Conservation (phyloP, 805 yeast species). For the Barnettozyma populi region DNA sequence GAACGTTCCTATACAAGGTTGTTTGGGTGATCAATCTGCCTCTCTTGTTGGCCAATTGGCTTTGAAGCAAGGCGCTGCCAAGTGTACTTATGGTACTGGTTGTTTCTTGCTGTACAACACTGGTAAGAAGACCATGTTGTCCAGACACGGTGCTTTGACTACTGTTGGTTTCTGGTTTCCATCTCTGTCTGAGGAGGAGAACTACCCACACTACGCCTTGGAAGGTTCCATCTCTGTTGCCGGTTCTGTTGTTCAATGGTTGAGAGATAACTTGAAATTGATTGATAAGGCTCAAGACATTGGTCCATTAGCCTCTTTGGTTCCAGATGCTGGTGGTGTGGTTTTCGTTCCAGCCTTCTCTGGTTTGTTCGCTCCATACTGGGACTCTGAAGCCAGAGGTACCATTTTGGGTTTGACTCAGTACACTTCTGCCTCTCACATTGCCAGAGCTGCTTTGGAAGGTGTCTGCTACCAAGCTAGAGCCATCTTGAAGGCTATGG, state of each 20-base stretch:
- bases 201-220: slow-evolving; percentile 75
- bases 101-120: slow-evolving; percentile 87
- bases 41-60: slow-evolving; percentile 93
- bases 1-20: slow-evolving; percentile 77
- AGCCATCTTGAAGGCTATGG: slow-evolving; percentile 88
- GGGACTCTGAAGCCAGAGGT: slow-evolving; percentile 92
- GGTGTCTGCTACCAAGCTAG: slow-evolving; percentile 93
- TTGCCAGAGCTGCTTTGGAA: slow-evolving; percentile 91
- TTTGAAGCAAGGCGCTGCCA: slow-evolving; percentile 76
- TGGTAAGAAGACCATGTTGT: slow-evolving; percentile 64
- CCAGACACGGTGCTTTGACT: slow-evolving; percentile 79
- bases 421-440: slow-evolving; percentile 85
- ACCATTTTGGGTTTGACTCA: slow-evolving; percentile 91
- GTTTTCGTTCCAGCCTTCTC: slow-evolving; percentile 93
- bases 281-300: slow-evolving; percentile 80
- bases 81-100: slow-evolving; percentile 96
- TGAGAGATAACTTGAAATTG: slow-evolving; percentile 81
- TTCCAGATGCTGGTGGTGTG: slow-evolving; percentile 80
- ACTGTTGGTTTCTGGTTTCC: slow-evolving; percentile 92
- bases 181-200: slow-evolving; percentile 37
- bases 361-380: slow-evolving; percentile 92
- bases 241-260: slow-evolving; percentile 91
- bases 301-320: slow-evolving; percentile 84
- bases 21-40: slow-evolving; percentile 92
- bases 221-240: slow-evolving; percentile 98